A percentile compares a stretch with the other conserved stretches of the same genome.
Evolutionary conservation across 169 alveolate genomes (phyloP).

Genomic region (Amoebophrya sp.): DNA sequence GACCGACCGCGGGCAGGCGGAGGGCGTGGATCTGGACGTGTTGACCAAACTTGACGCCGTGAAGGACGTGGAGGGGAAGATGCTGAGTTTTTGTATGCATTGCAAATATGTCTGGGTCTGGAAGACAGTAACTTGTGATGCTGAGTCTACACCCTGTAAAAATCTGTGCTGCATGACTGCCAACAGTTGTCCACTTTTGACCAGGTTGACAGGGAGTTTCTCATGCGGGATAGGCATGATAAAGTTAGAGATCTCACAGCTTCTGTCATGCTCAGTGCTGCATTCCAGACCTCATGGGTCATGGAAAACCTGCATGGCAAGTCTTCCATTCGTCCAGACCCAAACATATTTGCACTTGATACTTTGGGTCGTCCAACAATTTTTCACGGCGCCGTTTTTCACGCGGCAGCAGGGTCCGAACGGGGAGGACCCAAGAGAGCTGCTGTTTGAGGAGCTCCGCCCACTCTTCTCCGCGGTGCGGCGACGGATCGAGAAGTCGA

Average conservation of each 20-base stretch:
- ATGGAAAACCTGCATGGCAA: background rate
- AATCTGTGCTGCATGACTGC: too few relatives aligned
- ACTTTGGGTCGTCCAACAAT: too few relatives aligned
- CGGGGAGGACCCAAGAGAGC: background rate
- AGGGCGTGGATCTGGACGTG: background rate
- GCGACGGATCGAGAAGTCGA: background rate
- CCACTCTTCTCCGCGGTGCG: background rate
- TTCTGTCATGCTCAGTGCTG: too few relatives aligned
- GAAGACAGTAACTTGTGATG: background rate
- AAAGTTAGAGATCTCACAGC: too few relatives aligned
- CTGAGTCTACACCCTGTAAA: background rate
- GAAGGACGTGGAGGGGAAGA: background rate
- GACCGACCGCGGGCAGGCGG: background rate
- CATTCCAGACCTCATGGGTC: too few relatives aligned
- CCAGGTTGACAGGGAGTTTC: background rate
- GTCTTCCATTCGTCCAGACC: background rate
- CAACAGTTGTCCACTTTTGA: too few relatives aligned
- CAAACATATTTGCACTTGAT: too few relatives aligned
- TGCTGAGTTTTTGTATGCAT: too few relatives aligned
- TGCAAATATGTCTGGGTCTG: background rate
- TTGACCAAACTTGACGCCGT: background rate
- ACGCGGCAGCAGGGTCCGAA: background rate
- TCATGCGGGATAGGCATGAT: background rate
- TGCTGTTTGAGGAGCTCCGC: background rate
- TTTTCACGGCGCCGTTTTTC: background rate